Conservation (phyloP, 495 filamentous ascomycete genomes). For the Trypethelium eluteriae region DNA sequence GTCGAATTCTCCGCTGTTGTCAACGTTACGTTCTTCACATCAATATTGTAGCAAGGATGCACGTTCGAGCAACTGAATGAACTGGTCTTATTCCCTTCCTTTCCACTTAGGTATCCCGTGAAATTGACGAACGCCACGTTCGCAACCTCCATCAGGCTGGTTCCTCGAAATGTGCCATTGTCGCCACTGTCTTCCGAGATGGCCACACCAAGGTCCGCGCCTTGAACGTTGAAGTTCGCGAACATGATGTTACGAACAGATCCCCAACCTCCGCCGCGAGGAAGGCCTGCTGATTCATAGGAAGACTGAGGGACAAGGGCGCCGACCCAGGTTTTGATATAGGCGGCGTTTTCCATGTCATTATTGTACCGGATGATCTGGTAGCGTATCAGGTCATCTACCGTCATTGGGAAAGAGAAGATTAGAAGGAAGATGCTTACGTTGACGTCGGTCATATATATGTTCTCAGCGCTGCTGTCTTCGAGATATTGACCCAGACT, state of each 20-base stretch:
- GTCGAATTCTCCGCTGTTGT: slow-evolving; percentile 16
- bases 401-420: not conserved
- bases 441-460: slow-evolving; percentile 41
- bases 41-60: slow-evolving; percentile 23
- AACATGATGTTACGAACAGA: slow-evolving; percentile 46
- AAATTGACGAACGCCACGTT: slow-evolving; percentile 50
- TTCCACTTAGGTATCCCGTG: slow-evolving; percentile 39
- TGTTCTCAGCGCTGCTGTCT: slow-evolving; percentile 45
- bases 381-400: not conserved
- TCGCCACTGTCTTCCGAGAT: slow-evolving; percentile 48
- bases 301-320: slow-evolving; percentile 38
- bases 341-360: slow-evolving; percentile 46
- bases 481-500: slow-evolving; percentile 52
- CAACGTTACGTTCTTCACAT: slow-evolving; percentile 14
- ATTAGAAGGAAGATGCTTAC: slow-evolving; percentile 1
- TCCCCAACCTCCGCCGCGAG: slow-evolving; percentile 49
- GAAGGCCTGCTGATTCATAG: slow-evolving; percentile 44
- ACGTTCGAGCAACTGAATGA: slow-evolving; percentile 2
- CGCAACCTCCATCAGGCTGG: slow-evolving; percentile 43
- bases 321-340: slow-evolving; percentile 55
- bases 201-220: slow-evolving; percentile 35
- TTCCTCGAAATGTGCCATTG: slow-evolving; percentile 46
- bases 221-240: slow-evolving; percentile 45
- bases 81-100: slow-evolving; percentile 14
- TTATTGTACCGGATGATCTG: slow-evolving; percentile 42